Percentiles rank a stretch among this genome's conserved stretches.
These are phyloP conservation scores for Phytophthora aleatoria DNA, from an alignment of 352 stramenopile genomes.

Conservation along the genomic window DNA sequence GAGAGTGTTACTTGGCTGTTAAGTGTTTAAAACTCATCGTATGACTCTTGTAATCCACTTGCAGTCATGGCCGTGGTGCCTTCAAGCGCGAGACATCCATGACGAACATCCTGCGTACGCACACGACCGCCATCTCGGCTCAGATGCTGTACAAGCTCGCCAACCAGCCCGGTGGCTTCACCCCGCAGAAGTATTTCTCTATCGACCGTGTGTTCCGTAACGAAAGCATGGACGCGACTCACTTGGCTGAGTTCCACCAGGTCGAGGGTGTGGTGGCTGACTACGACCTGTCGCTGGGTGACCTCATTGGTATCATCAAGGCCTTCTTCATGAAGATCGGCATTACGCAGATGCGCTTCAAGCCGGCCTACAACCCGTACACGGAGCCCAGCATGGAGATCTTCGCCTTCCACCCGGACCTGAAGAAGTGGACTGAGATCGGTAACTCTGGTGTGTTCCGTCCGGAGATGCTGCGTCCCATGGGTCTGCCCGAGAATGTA, in stretches of 20 bases:
- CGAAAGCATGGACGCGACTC: slow-evolving; percentile 99
- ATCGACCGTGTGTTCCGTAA: slow-evolving; percentile 99
- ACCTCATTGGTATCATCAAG: slow-evolving; percentile 99
- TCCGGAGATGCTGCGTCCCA: slow-evolving; percentile 98
- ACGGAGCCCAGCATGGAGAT: slow-evolving; percentile 99
- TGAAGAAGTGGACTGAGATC: slow-evolving; percentile 99
- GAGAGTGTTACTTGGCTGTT: not conserved
- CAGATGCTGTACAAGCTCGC: slow-evolving; percentile 99
- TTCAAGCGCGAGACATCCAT: slow-evolving; percentile 96
- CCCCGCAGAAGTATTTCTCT: slow-evolving; percentile 98
- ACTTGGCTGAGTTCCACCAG: slow-evolving; percentile 99
- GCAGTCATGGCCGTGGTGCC: slow-evolving; percentile 74
- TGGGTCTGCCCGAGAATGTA: slow-evolving; percentile 99
- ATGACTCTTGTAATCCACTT: slow-evolving; percentile 1
- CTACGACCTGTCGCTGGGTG: slow-evolving; percentile 97
- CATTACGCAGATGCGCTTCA: slow-evolving; percentile 99
- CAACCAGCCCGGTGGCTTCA: slow-evolving; percentile 96
- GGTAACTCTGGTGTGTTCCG: slow-evolving; percentile 99
- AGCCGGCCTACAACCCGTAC: slow-evolving; percentile 99
- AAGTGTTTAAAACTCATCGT: not conserved
- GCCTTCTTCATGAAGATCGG: slow-evolving; percentile 99
- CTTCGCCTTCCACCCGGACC: slow-evolving; percentile 99
- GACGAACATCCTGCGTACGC: slow-evolving; percentile 99
- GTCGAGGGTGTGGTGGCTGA: slow-evolving; percentile 99
- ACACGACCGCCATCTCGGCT: slow-evolving; percentile 99